Conservation (phyloP, 2,329 filamentous ascomycete genomes). For the Colletotrichum godetiae region DNA sequence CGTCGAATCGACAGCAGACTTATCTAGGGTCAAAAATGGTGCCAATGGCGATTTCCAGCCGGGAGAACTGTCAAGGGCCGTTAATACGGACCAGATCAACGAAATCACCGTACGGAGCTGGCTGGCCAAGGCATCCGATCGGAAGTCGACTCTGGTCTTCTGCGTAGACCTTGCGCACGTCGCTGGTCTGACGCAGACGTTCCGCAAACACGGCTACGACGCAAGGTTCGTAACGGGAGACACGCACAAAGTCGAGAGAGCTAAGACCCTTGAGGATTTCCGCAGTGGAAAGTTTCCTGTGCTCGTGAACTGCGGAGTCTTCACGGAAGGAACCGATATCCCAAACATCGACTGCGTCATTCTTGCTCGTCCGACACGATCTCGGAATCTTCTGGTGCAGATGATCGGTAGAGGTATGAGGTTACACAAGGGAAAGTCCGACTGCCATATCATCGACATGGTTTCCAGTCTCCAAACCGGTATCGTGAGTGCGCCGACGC, state of each 20-base stretch:
- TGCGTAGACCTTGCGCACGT: constrained; percentile 93
- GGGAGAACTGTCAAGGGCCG: constrained; percentile 79
- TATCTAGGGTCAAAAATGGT: constrained; percentile 75
- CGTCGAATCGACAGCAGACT: constrained; percentile 83
- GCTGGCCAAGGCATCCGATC: constrained; percentile 77
- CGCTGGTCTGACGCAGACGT: constrained; percentile 76
- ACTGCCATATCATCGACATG: constrained; percentile 97
- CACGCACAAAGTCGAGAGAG: constrained; percentile 76
- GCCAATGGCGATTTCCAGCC: constrained; percentile 83
- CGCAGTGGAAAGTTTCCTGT: constrained; percentile 83
- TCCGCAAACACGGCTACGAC: constrained; percentile 82
- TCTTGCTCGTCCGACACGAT: constrained; percentile 87
- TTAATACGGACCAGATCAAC: constrained; percentile 87
- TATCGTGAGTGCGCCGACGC: constrained; percentile 88
- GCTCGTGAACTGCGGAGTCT: constrained; percentile 93
- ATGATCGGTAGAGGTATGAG: constrained; percentile 98
- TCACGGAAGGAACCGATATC: constrained; percentile 97
- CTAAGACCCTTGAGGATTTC: constrained; percentile 80
- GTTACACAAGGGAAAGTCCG: constrained; percentile 79
- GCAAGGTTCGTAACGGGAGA: constrained; percentile 88
- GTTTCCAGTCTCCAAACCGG: constrained; percentile 87
- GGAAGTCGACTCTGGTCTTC: constrained; percentile 91
- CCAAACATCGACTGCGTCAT: constrained; percentile 96
- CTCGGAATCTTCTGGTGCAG: constrained; percentile 92
- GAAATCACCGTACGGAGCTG: constrained; percentile 88